phyloP scores from a whole-genome alignment of 169 alveolate species.

The Cyclospora cayetanensis region DNA sequence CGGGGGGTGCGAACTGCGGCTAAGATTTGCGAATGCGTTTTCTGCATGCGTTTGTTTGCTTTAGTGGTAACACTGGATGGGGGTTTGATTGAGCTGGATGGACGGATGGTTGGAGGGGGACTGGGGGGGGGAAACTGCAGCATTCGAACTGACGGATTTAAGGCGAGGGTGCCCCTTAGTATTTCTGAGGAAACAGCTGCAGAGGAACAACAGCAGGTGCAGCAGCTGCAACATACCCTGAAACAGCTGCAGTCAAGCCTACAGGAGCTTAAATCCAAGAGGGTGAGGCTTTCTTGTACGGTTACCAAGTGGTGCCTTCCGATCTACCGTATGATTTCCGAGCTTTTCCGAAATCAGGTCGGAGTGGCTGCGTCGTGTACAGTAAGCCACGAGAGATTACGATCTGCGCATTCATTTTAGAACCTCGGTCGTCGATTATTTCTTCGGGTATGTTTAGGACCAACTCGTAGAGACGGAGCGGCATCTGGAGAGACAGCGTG shows the following conservation, averaged over 20 bases:
- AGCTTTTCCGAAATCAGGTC: background rate
- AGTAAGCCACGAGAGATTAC: background rate
- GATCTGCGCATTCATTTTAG: too few species aligned
- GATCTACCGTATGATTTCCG: background rate
- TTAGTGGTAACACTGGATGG: constrained; percentile 62
- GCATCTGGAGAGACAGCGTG: constrained; percentile 36
- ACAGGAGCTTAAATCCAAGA: background rate
- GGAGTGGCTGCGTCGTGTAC: background rate
- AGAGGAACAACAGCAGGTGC: constrained; percentile 40
- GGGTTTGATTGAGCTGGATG: constrained; percentile 56
- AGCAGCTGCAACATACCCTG: constrained; percentile 25
- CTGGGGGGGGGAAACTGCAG: constrained; percentile 9
- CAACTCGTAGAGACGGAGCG: background rate
- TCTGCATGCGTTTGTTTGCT: background rate
- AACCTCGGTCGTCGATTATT: too few species aligned
- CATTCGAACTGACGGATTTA: background rate
- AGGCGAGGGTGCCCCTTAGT: background rate
- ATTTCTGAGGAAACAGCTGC: background rate
- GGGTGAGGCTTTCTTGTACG: too few species aligned
- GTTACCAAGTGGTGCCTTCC: too few species aligned
- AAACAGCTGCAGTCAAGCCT: background rate
- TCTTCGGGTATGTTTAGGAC: too few species aligned
- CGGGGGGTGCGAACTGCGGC: too few species aligned
- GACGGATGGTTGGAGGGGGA: constrained; percentile 59
- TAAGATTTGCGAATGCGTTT: background rate